These are phyloP conservation scores for Moesziomyces sp. DNA, from an alignment of 1,284 basidiomycete genomes.

Conservation along the genomic window DNA sequence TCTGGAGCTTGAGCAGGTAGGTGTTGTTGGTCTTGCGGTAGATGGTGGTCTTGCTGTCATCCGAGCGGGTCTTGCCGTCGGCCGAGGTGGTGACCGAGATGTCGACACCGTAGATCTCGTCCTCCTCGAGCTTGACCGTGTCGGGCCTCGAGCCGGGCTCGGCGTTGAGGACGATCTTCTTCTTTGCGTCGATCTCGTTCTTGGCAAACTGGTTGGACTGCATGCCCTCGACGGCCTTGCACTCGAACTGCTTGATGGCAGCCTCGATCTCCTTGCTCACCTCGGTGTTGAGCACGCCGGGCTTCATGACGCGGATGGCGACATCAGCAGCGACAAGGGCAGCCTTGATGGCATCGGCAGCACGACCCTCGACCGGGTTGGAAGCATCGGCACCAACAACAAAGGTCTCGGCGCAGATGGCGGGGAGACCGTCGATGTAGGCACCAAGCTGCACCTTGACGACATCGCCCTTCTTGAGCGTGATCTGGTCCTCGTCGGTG, in stretches of 20 bases:
- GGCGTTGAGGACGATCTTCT: conserved; percentile 61
- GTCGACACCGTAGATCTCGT: conserved; percentile 96
- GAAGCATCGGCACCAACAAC: conserved; percentile 76
- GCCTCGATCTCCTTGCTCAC: conserved; percentile 88
- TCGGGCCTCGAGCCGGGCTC: conserved; percentile 59
- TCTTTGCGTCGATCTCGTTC: conserved; percentile 78
- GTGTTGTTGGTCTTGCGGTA: conserved; percentile 88
- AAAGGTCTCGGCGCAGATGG: conserved; percentile 83
- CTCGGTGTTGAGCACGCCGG: conserved; percentile 91
- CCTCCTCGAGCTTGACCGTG: conserved; percentile 73
- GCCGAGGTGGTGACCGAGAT: conserved; percentile 75
- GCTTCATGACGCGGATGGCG: conserved; percentile 72
- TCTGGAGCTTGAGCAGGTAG: conserved; percentile 98
- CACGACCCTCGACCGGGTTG: conserved; percentile 81
- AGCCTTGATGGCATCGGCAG: conserved; percentile 90
- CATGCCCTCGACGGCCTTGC: conserved; percentile 72
- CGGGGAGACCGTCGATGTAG: conserved; percentile 91
- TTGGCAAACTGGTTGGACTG: conserved; percentile 93
- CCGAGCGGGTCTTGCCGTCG: conserved; percentile 75
- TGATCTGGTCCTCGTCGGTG: conserved; percentile 72
- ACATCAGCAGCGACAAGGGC: conserved; percentile 92
- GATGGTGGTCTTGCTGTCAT: conserved; percentile 89
- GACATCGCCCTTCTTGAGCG: conserved; percentile 86
- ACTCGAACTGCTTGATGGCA: conserved; percentile 70
- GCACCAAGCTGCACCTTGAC: conserved; percentile 96